Base-by-base conservation (phyloP, 139 green algal species). In the Chlorella sp. region DNA sequence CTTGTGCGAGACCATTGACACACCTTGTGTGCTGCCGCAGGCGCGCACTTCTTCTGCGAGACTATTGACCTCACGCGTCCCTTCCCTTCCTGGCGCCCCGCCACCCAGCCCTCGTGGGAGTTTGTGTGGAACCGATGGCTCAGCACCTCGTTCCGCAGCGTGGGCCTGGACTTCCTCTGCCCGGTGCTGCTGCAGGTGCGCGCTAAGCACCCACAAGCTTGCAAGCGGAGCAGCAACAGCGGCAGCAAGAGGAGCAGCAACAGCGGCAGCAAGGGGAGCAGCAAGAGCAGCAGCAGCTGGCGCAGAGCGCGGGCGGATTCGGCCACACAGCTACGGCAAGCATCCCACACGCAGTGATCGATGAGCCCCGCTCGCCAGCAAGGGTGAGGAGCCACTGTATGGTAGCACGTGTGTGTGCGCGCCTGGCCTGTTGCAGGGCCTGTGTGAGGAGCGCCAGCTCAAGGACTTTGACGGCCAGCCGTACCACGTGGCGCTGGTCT, bases 1-100 rank as follows among this genome's bases (percentile, higher is more conserved):
- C 80, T 97, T 91, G 74, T 99, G 95, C 72, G 91, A 97, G 74
- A 97, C 93, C 0, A 77, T 89, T 6, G n/a, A n/a, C n/a, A n/a
- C n/a, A n/a, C n/a, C n/a, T 30, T 63, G 29, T 36, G n/a, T 0
- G 22, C 36, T 27, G 22, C 67, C 17, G 27, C 80, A 83, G 90
- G 91, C 35, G 83, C 91, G 1, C 95, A 99, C 78, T 99, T 89
- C 80, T 97, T 91, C 75, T 99, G 95, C 72, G 91, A 97, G 74
- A 97, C 93, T 0, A 77, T 89, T 6, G 95, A 99, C 86, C 74
- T 99, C 24, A 93, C 92, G 20, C 86, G 92, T 23, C 95, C 94
- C 27, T 98, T 98, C 75, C 92, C 92, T 65, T 88, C 77, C 42
- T 74, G 79, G 42, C 67, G 73, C 0, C 29, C 72, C 1, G 73